These are phyloP conservation scores for Mycosphaerella arachidis DNA, from an alignment of 2,329 filamentous ascomycete species.

Conservation along the genomic window DNA sequence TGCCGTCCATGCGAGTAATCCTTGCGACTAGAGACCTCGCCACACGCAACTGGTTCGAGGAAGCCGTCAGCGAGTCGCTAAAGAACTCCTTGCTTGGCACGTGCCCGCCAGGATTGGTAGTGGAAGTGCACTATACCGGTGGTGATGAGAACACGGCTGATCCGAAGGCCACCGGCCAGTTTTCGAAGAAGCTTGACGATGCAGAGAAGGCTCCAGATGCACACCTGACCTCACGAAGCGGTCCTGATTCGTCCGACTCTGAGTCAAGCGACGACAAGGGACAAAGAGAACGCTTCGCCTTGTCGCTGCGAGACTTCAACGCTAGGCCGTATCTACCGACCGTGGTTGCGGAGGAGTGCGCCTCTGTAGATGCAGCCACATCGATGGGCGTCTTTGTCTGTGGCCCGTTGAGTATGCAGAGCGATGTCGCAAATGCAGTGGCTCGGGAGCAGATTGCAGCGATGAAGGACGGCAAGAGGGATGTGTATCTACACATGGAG, in stretches of 20 bases:
- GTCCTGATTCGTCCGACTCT: constrained; percentile 1
- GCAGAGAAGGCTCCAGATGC: constrained; percentile 12
- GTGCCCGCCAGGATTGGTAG: constrained; percentile 12
- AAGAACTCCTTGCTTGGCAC: constrained; percentile 9
- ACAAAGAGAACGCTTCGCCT: constrained; percentile 9
- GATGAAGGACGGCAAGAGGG: constrained; percentile 28
- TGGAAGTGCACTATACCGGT: constrained; percentile 24
- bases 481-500: constrained; percentile 47
- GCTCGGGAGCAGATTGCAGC: constrained; percentile 40
- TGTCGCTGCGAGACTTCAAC: constrained; percentile 1
- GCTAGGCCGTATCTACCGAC: constrained; percentile 34
- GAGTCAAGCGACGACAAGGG: constrained; percentile 3
- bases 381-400: constrained; percentile 40
- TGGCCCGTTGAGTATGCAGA: constrained; percentile 44
- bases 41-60: constrained; percentile 37
- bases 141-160: neutral
- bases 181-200: constrained; percentile 13
- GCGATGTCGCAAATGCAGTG: constrained; percentile 47
- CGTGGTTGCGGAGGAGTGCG: constrained; percentile 24
- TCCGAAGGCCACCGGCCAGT: constrained; percentile 8
- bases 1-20: constrained; percentile 17
- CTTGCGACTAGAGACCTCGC: constrained; percentile 36
- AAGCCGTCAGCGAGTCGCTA: constrained; percentile 25
- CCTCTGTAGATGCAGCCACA: constrained; percentile 14
- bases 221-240: neutral